Percentiles rank a stretch among this genome's conserved stretches.
Conservation (phyloP, 2,329 filamentous ascomycete genomes). For the Rhynchosporium secalis region DNA sequence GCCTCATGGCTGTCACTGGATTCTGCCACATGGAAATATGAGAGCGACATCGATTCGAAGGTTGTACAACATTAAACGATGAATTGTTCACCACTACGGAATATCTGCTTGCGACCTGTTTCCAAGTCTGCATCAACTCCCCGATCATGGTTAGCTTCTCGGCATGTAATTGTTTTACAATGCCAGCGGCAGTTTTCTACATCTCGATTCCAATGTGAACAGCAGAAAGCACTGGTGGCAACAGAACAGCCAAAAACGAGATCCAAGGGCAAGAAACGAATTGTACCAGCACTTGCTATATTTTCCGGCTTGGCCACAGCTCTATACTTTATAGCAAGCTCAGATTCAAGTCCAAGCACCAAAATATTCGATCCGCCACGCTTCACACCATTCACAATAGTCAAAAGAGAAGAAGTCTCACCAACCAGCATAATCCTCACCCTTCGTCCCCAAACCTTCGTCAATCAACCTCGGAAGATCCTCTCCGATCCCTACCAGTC, state of each 20-base stretch:
- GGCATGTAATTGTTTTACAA: background rate
- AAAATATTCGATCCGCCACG: constrained; percentile 54
- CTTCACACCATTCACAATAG: constrained; percentile 68
- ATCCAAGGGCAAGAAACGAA: background rate
- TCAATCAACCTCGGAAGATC: background rate
- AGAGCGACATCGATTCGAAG: constrained; percentile 2
- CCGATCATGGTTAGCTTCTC: background rate
- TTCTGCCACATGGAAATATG: constrained; percentile 1
- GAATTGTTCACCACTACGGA: background rate
- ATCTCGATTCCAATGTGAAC: background rate
- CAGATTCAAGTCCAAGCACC: constrained; percentile 5
- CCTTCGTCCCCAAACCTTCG: constrained; percentile 47
- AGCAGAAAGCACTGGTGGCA: constrained; percentile 5
- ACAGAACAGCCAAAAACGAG: constrained; percentile 1
- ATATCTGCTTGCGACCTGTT: background rate
- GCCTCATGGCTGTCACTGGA: background rate
- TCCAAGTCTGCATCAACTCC: background rate
- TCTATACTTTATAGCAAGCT: background rate
- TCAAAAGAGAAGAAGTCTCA: constrained; percentile 61
- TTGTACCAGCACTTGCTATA: constrained; percentile 2
- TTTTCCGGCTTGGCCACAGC: background rate
- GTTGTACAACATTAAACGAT: background rate
- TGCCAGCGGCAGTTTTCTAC: constrained; percentile 5
- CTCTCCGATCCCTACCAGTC: constrained; percentile 41
- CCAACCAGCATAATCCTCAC: constrained; percentile 69